Conservation (phyloP, 2,329 filamentous ascomycete genomes). For the Chaetoscypha palmicola region DNA sequence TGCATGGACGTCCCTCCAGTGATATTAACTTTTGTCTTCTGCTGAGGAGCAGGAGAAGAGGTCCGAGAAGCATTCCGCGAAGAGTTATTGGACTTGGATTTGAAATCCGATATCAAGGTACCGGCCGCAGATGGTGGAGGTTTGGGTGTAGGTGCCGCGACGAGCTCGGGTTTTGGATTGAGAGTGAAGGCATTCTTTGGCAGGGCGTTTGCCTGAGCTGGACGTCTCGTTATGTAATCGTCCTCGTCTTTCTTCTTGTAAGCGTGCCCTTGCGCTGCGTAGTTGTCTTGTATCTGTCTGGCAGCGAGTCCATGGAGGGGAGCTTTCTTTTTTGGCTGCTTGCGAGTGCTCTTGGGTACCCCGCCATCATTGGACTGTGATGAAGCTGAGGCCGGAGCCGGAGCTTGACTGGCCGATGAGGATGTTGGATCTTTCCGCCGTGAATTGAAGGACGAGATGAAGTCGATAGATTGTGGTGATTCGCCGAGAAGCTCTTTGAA, state of each 20-base stretch:
- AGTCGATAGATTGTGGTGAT: conserved; percentile 65
- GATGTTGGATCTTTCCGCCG: conserved; percentile 41
- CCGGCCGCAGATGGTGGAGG: conserved; percentile 58
- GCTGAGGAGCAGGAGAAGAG: conserved; percentile 40
- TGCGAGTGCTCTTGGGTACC: conserved; percentile 44
- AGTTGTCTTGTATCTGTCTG: conserved; percentile 55
- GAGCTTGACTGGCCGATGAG: conserved; percentile 8
- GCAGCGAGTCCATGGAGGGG: conserved; percentile 57
- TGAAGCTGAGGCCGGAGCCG: conserved; percentile 1
- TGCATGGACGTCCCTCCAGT: conserved; percentile 77
- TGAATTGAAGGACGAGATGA: conserved; percentile 69
- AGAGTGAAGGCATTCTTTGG: conserved; percentile 33
- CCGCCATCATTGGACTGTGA: conserved; percentile 12
- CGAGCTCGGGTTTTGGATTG: conserved; percentile 44
- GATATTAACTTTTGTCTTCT: conserved; percentile 59
- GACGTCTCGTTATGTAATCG: conserved; percentile 60
- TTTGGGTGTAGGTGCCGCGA: conserved; percentile 37
- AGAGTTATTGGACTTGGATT: conserved; percentile 45
- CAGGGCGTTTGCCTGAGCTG: conserved; percentile 34
- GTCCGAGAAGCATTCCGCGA: conserved; percentile 44
- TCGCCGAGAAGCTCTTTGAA: conserved; percentile 85
- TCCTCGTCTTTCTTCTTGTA: conserved; percentile 69
- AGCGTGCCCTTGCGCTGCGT: conserved; percentile 51
- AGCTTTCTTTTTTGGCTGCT: conserved; percentile 51
- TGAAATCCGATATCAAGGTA: conserved; percentile 72